Evolutionary conservation across 1,139 yeast species (phyloP), one percentile per base, ranked within the genome.

Genomic region (Yamadazyma triangularis): DNA sequence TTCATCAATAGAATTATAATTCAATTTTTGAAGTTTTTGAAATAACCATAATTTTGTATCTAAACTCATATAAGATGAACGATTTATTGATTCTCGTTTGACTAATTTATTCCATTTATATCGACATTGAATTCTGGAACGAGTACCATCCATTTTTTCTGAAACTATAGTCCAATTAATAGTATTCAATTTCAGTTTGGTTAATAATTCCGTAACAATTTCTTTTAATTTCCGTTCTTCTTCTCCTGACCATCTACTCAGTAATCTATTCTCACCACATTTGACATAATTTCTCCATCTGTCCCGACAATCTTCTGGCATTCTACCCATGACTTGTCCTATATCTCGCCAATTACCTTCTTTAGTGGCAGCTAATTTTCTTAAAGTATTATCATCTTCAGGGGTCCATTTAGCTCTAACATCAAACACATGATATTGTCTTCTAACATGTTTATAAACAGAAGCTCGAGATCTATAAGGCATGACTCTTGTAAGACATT

Each of bases 221-320:
- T 60, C 57, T 32, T 71, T 70, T 39, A 89, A 62, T 30, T 62
- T 60, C 15, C 63, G 66, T 51, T 88, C 96, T 50, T 88, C 96
- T 25, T 74, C 79, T 1, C 56, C 52, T 0, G 80, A 64, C 97
- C 97, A 89, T 51, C 82, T 84, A 53, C 85, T 81, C 30, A 73
- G 72, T 11, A 77, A 74, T 41, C 96, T 67, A 35, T 74, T 75
- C 11, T 65, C 66, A 18, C 96, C 96, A 60, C 96, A 88, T 54
- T 88, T 88, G 39, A 88, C 83, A 50, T 89, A 89, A 55, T 89
- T 89, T 56, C 97, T 72, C 95, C 95, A 89, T 42, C 97, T 70
- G 53, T 89, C 97, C 42, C 97, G 72, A 54, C 96, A 88, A 59
- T 89, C 97, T 50, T 89, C 97, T 0, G 97, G 96, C 97, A 89